A percentile compares a stretch with the other conserved stretches of the same genome.
phyloP scores from a whole-genome alignment of 2,329 filamentous ascomycete genomes.

The Calonectria honghensis region DNA sequence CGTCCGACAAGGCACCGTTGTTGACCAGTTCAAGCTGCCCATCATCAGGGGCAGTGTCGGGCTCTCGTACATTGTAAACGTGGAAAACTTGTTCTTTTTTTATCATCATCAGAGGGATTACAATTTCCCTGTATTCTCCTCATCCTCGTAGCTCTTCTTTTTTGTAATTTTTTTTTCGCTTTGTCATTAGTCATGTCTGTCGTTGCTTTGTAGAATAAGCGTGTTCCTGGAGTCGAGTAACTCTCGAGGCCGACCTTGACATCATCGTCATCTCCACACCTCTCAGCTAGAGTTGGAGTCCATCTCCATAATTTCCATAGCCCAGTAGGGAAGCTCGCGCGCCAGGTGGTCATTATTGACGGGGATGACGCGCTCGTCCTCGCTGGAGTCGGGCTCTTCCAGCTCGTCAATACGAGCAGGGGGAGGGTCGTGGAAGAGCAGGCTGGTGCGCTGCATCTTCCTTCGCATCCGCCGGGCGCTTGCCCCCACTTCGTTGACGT shows the following conservation, averaged over 20 bases:
- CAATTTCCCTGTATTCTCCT: slow-evolving; percentile 45
- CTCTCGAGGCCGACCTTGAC: slow-evolving; percentile 44
- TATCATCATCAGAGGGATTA: slow-evolving; percentile 52
- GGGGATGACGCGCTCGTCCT: slow-evolving; percentile 64
- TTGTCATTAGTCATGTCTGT: slow-evolving; percentile 54
- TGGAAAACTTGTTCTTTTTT: slow-evolving; percentile 42
- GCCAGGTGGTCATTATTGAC: slow-evolving; percentile 65
- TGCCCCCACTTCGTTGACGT: slow-evolving; percentile 66
- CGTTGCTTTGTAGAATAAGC: slow-evolving; percentile 42
- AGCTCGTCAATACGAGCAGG: slow-evolving; percentile 72
- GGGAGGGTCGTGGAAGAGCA: slow-evolving; percentile 71
- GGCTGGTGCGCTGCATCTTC: slow-evolving; percentile 66
- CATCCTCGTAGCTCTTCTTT: slow-evolving; percentile 46
- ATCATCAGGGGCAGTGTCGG: slow-evolving; percentile 48
- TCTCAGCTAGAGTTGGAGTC: slow-evolving; percentile 57
- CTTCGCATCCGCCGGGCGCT: slow-evolving; percentile 69
- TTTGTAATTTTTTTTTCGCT: slow-evolving; percentile 25
- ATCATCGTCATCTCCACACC: slow-evolving; percentile 30
- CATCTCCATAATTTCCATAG: slow-evolving; percentile 71
- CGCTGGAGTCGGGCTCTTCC: slow-evolving; percentile 71
- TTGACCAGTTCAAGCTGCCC: slow-evolving; percentile 40
- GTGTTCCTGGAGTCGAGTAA: slow-evolving; percentile 35
- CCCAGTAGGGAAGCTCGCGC: slow-evolving; percentile 70
- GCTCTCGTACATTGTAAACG: slow-evolving; percentile 48
- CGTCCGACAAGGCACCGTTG: slow-evolving; percentile 39